Base-by-base conservation (phyloP, 345 rosid species). In the Erysimum cheiranthoides region DNA sequence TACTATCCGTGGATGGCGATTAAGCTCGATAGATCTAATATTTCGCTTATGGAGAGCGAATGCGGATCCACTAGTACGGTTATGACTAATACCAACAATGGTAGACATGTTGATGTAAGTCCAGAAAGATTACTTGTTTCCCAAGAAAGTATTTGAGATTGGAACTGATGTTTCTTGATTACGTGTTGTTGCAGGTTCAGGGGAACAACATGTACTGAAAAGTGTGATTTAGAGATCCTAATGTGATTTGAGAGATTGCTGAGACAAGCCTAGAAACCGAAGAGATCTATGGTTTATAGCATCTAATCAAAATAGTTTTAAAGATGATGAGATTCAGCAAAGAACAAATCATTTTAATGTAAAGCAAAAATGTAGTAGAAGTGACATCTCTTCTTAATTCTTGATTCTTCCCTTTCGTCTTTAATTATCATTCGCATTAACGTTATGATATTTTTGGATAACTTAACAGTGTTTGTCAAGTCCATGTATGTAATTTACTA, bases 11-110 rank as follows among this genome's bases (percentile, higher is more conserved):
- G 97, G 96, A 78, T 78, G 81, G 85, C 91, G 21, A 74, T 89
- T 34, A 90, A 90, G 86, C 97, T 92, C 50, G 96, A 92, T 51
- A 81, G 86, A 68, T 92, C 99, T 28, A 66, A 80, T 1, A 84
- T 87, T 13, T 94, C 99, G 0, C 84, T 90, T 14, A 84, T 69
- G 84, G 93, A 88, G 3, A 95, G 97, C 10, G 97, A 92, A 69
- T 86, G 92, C 5, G 97, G 97, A 81, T 94, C 96, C 51, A 85
- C 86, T 8, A 92, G 97, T 73, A 92, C 96, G 2, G 76, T 85
- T 65, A 86, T 88, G 81, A 92, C 96, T 21, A 83, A 85, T 78
- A 68, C 84, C 54, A 87, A 87, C 64, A 88, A 85, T 70, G 86
- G 95, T 84, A 86, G 88, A 85, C 81, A 92, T 17, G 70, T 83